Conservation (phyloP, 1,139 yeast species). For the Sugiyamaella novakii region DNA sequence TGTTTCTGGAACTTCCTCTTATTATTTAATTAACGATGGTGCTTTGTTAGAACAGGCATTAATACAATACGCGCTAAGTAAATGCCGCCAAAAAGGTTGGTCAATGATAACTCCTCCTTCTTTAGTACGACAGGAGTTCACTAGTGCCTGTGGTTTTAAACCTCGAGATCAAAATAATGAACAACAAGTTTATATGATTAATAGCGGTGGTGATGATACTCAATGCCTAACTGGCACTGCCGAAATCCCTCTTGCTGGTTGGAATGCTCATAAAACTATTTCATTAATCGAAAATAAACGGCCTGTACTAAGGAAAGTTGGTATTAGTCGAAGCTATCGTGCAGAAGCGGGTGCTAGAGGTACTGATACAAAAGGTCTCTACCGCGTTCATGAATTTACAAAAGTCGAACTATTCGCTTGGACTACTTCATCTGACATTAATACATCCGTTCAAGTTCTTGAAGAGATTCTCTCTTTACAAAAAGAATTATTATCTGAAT, state of each 20-base stretch:
- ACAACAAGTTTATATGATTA: constrained; percentile 72
- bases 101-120: constrained; percentile 79
- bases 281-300: constrained; percentile 26
- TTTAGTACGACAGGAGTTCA: constrained; percentile 73
- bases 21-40: constrained; percentile 81
- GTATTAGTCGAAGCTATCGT: constrained; percentile 83
- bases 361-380: constrained; percentile 85
- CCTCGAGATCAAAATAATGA: constrained; percentile 91
- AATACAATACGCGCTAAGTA: constrained; percentile 70
- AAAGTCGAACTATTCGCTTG: constrained; percentile 92
- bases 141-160: constrained; percentile 90
- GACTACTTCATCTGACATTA: constrained; percentile 45
- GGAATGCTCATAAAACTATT: constrained; percentile 51
- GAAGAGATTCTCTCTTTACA: constrained; percentile 68
- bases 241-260: constrained; percentile 89
- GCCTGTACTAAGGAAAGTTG: constrained; percentile 64
- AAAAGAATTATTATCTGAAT: constrained; percentile 57
- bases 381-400: constrained; percentile 96
- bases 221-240: constrained; percentile 90
- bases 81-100: constrained; percentile 71
- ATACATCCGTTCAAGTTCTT: constrained; percentile 45
- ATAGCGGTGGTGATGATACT: constrained; percentile 32
- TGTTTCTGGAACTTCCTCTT: constrained; percentile 87
- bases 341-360: constrained; percentile 99
- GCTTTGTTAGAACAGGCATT: constrained; percentile 90